phyloP scores from a whole-genome alignment of 371 early-diverging fungal species.

The Sporodiniella umbellata region DNA sequence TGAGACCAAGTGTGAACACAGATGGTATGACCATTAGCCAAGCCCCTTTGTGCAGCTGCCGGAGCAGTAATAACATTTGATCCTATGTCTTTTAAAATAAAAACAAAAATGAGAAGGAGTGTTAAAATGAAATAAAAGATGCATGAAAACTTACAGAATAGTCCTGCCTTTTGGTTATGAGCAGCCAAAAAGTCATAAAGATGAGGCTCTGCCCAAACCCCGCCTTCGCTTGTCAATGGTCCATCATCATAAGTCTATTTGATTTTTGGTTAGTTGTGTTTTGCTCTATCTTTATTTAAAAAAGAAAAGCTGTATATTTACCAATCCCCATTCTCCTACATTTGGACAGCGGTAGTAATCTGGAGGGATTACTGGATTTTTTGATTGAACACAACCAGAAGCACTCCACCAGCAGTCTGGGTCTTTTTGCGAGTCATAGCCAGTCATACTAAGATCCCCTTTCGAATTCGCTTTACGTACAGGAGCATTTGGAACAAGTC shows the following conservation, averaged over 20 bases:
- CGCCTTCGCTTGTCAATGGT: constrained; percentile 29
- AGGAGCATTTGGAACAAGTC: constrained; percentile 32
- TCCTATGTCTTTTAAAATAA: constrained; percentile 17
- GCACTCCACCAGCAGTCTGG: constrained; percentile 37
- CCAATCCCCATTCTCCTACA: constrained; percentile 45
- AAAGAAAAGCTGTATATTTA: too few relatives aligned
- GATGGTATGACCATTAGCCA: constrained; percentile 28
- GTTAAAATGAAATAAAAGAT: background rate
- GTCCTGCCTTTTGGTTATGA: constrained; percentile 20
- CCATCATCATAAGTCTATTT: constrained; percentile 34
- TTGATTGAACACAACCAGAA: constrained; percentile 38
- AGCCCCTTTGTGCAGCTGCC: constrained; percentile 29
- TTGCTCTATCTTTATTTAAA: background rate
- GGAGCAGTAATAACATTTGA: constrained; percentile 28
- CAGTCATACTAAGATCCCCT: constrained; percentile 19
- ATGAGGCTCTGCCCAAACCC: constrained; percentile 34
- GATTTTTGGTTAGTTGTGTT: background rate
- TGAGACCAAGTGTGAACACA: constrained; percentile 63
- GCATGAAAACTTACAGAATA: constrained; percentile 17
- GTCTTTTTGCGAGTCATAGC: constrained; percentile 18
- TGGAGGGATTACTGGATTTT: constrained; percentile 34
- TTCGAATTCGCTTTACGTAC: constrained; percentile 21
- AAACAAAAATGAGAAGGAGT: background rate
- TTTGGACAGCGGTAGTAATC: constrained; percentile 39
- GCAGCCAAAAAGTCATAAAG: constrained; percentile 41